Evolutionary conservation across 768 basidiomycete genomes (phyloP).

Genomic region (Psilocybe sp.): DNA sequence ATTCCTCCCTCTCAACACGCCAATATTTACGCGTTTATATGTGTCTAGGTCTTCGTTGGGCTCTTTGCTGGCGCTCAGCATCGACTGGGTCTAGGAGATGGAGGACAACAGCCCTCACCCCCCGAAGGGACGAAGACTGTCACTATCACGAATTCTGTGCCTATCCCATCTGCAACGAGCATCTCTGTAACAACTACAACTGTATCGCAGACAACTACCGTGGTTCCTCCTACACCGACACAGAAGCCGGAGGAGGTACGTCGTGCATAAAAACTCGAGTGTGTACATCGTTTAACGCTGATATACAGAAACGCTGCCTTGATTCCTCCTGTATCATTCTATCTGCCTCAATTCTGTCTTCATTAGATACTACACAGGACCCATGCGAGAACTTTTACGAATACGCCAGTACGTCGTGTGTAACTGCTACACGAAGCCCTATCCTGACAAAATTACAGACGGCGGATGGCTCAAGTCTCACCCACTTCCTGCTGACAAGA

Average conservation of each 20-base stretch:
- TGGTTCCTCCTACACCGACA: slow-evolving; percentile 45
- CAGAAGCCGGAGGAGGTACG: slow-evolving; percentile 49
- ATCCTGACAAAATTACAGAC: slow-evolving; percentile 38
- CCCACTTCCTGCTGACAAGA: slow-evolving; percentile 85
- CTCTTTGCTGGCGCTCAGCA: slow-evolving; percentile 89
- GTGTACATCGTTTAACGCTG: neutral
- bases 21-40: slow-evolving; percentile 9
- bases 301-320: slow-evolving; percentile 61
- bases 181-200: slow-evolving; percentile 31
- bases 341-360: slow-evolving; percentile 77
- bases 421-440: neutral
- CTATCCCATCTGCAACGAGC: slow-evolving; percentile 25
- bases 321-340: slow-evolving; percentile 79
- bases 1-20: neutral
- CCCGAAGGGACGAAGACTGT: neutral
- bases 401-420: slow-evolving; percentile 72
- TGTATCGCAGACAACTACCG: slow-evolving; percentile 27
- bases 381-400: slow-evolving; percentile 96
- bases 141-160: slow-evolving; percentile 31
- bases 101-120: slow-evolving; percentile 14
- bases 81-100: slow-evolving; percentile 47
- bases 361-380: slow-evolving; percentile 77
- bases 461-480: slow-evolving; percentile 86
- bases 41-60: slow-evolving; percentile 74
- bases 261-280: neutral